Evolutionary conservation across 2,329 filamentous ascomycete genomes (phyloP), one percentile per base, ranked within the genome.

Genomic region (Apiospora rasikravindrae): DNA sequence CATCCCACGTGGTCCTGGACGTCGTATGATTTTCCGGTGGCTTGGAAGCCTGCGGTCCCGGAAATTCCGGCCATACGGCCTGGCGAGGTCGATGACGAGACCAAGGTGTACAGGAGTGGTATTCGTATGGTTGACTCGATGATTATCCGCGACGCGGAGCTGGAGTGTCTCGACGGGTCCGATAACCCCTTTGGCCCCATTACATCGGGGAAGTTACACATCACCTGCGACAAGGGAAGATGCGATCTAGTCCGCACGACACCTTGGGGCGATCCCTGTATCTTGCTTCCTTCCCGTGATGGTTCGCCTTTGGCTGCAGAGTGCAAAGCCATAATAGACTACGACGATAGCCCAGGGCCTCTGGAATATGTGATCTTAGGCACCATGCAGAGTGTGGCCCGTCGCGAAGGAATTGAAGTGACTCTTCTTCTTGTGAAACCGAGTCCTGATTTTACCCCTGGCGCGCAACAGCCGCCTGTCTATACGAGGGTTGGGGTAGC

Each of bases 401-500:
- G 33, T 19, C 57, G 57, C 33, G 22, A 0, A 5, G 57, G 29
- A 4, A 13, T 64, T 40, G 57, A 64, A n/a, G 57, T 64, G 1
- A 64, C 57, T 5, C 57, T 64, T 22, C 57, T 64, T 40, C 57
- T 64, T 16, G 33, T 64, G 57, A 64, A 64, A 29, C 33, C 51
- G 26, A 29, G 51, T 33, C 5, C 19, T 40, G 4, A 13, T 40
- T 14, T 22, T n/a, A 13, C 57, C 19, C 11, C 19, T 13, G 33
- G 2, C 19, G 4, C 10, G 57, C 57, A 14, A 40, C 33, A 64
- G 33, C 57, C 33, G 10, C 33, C 33, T 10, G 22, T 2, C 4
- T 64, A 64, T 64, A 64, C 19, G 0, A 64, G 57, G 57, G 29
- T 64, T 8, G 57, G 57, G 4, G 19, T 40, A 33, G 53, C 53